Percentiles rank a stretch among this genome's conserved stretches.
Conservation (phyloP, 2,329 filamentous ascomycete species). For the Venturia carpophila region DNA sequence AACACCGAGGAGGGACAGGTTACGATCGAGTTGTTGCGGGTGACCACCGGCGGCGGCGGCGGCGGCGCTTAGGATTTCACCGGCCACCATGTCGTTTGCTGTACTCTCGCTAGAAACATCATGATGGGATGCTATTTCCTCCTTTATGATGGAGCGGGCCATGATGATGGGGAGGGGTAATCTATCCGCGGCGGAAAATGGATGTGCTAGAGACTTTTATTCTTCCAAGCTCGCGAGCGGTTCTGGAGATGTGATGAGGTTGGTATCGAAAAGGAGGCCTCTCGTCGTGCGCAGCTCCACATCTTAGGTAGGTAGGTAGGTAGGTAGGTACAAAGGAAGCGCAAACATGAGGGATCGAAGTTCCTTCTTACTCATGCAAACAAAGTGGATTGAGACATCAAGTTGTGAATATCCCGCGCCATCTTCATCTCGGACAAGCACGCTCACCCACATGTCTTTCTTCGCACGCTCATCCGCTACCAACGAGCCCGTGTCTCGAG, state of each 20-base stretch:
- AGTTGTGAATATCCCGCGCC: background rate
- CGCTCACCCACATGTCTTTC: background rate
- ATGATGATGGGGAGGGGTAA: background rate
- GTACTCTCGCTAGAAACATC: background rate
- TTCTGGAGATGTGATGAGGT: background rate
- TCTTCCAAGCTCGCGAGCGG: no score
- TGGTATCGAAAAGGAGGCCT: no score
- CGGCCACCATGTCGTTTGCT: slow-evolving; percentile 10
- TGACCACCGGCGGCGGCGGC: no score
- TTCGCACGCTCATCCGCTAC: background rate
- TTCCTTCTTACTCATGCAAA: background rate
- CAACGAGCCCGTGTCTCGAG: background rate
- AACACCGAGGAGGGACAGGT: slow-evolving; percentile 42
- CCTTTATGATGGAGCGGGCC: background rate
- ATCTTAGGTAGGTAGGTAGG: no score
- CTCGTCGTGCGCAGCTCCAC: no score
- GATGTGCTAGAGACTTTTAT: no score
- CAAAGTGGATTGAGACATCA: background rate
- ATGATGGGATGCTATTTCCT: background rate
- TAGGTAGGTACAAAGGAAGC: no score
- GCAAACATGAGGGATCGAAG: background rate
- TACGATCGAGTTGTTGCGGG: slow-evolving; percentile 43
- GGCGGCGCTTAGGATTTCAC: slow-evolving; percentile 40
- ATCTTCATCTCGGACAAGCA: background rate
- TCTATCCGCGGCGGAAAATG: no score